Evolutionary conservation across 176 grass and related monocot species (phyloP), one percentile per base, ranked within the genome.

Genomic region (Paspalum notatum): DNA sequence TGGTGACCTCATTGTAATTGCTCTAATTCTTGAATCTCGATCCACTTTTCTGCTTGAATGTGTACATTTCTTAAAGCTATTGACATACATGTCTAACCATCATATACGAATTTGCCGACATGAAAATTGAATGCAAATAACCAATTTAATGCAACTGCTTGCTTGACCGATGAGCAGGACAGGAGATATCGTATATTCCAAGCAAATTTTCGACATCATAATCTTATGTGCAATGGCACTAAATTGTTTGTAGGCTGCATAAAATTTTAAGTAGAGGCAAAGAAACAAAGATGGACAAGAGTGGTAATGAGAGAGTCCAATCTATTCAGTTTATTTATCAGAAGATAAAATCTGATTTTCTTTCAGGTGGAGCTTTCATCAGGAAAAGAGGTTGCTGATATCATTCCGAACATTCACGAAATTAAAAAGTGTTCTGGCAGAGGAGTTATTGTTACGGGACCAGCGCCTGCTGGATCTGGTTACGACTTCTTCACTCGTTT

Each of bases 281-380:
- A 61, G 9, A 80, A 42, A 24, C 3, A 65, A 15, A 43, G 25
- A 49, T 2, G 54, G 9, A 74, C 8, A 37, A 7, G 32, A 14
- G 7, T 66, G 63, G 16, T 48, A 24, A 80, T 43, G 44, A 27
- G 16, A 32, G 1, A 21, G 14, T 18, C 73, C 16, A 8, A 80
- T 22, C 12, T 76, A 62, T 75, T 81, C 45, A 45, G 25, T 32
- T 70, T 50, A 26, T 1, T 69, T 21, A 44, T 53, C 18, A 26
- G 12, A 13, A 8, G 1, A 70, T 32, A 32, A 32, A 38, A 53
- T 68, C 18, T 65, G 32, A 17, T 25, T 65, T 76, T 14, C 68
- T 73, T 89, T 41, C 81, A 97, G 94, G 79, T 97, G 40, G 94
- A 97, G 63, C 84, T 94, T 82, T 81, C 89, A 56, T 94, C 94